Percentiles rank a stretch among this genome's conserved stretches.
Conservation (phyloP, 495 filamentous ascomycete species). For the Penicillium fimorum region DNA sequence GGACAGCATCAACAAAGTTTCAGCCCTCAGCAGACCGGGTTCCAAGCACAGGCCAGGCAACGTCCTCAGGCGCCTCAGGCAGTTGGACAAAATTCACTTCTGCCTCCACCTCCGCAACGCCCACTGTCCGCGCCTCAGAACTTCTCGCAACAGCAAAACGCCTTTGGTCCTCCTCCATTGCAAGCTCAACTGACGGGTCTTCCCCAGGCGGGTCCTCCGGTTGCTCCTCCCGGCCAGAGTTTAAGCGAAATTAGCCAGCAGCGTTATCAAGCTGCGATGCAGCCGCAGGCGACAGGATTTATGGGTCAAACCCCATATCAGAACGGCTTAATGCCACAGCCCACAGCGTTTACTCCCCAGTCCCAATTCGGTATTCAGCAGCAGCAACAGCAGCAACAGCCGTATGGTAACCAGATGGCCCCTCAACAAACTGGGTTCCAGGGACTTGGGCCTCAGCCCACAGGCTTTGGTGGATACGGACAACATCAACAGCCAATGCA, state of each 20-base stretch:
- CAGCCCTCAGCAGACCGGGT: slow-evolving; percentile 47
- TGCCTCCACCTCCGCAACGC: slow-evolving; percentile 79
- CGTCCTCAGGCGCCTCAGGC: slow-evolving; percentile 70
- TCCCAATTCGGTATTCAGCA: slow-evolving; percentile 54
- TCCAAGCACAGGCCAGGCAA: slow-evolving; percentile 57
- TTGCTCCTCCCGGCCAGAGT: slow-evolving; percentile 74
- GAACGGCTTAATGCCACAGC: slow-evolving; percentile 50
- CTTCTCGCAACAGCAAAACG: slow-evolving; percentile 65
- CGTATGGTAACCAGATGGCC: slow-evolving; percentile 15
- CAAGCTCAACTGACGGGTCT: slow-evolving; percentile 86
- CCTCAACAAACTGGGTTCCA: slow-evolving; percentile 49
- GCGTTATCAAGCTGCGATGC: slow-evolving; percentile 53
- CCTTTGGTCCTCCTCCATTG: slow-evolving; percentile 69
- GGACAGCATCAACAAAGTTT: slow-evolving; percentile 36
- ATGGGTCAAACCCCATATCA: slow-evolving; percentile 51
- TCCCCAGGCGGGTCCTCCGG: slow-evolving; percentile 45
- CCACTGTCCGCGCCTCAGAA: slow-evolving; percentile 89
- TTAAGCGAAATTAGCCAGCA: slow-evolving; percentile 68
- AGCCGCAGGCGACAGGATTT: slow-evolving; percentile 57
- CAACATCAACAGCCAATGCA: slow-evolving; percentile 52
- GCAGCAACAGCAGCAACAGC: slow-evolving; percentile 39
- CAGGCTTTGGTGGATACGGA: slow-evolving; percentile 55
- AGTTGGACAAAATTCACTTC: slow-evolving; percentile 61
- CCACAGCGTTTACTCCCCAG: slow-evolving; percentile 51
- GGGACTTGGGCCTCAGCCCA: slow-evolving; percentile 61